A percentile compares a stretch with the other conserved stretches of the same genome.
Conservation (phyloP, 2,329 filamentous ascomycete species). For the Leptographium galeiforme region DNA sequence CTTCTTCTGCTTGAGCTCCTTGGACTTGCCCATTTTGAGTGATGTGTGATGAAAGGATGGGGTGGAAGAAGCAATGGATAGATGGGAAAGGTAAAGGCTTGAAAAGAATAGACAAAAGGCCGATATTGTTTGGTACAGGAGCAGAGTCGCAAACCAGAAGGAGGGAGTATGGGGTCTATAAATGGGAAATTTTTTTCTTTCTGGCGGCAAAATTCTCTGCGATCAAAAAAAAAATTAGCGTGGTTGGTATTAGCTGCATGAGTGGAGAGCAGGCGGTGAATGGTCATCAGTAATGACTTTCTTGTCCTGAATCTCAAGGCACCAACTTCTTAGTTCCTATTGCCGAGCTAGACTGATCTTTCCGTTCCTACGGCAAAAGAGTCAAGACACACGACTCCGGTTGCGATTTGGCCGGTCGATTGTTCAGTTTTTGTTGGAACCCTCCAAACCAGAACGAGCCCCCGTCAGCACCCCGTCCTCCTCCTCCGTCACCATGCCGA, state of each 20-base stretch:
- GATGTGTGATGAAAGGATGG: background rate
- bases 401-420: too few species aligned
- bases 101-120: background rate
- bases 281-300: background rate
- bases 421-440: background rate
- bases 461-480: background rate
- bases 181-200: slow-evolving; percentile 7
- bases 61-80: background rate
- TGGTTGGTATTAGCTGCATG: slow-evolving; percentile 8
- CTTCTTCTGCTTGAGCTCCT: slow-evolving; percentile 47
- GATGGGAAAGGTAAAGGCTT: background rate
- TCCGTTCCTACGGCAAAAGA: background rate
- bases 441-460: background rate
- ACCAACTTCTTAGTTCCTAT: background rate
- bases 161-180: background rate
- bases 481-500: slow-evolving; percentile 47
- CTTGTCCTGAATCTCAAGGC: slow-evolving; percentile 1
- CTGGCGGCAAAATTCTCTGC: slow-evolving; percentile 12
- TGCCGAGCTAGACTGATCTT: slow-evolving; percentile 1
- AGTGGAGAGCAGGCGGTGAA: slow-evolving; percentile 15
- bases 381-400: too few species aligned
- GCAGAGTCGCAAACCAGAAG: background rate
- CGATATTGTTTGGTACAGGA: background rate
- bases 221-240: slow-evolving; percentile 8
- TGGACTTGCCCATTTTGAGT: slow-evolving; percentile 50